Base-by-base conservation (phyloP, 192 early-diverging fungal species). In the Phlyctochytrium planicorne region DNA sequence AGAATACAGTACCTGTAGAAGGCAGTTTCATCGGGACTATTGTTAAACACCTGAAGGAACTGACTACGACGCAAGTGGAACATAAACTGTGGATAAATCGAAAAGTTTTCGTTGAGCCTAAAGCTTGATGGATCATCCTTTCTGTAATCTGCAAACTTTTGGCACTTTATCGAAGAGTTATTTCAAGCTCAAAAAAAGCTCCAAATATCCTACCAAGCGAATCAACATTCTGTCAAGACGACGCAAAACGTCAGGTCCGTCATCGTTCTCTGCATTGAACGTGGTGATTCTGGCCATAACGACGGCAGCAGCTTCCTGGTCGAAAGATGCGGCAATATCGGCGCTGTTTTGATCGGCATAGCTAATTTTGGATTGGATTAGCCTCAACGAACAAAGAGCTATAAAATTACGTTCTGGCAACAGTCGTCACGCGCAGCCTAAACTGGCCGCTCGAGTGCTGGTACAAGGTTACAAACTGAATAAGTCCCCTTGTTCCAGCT, bases 71-170 rank as follows among this genome's bases (percentile, higher is more conserved):
- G 88, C 67, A 99, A 78, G 63, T 99, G 94, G 88, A 97, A 99
- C 97, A 99, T 99, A 66, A 99, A 99, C 77, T 98, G 96, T 55
- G 97, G 97, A 77, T 99, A 99, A 69, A 98, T 95, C 0, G 95
- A 94, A 71, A 99, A 99, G 78, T 93, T 96, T 57, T 91, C 89
- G 0, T 87, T 77, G 59, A 99, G 83, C 6, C 91, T 87, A 87
- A 99, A 99, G 47, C 89, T 91, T 14, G 85, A 80, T 25, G 94
- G 93, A 60, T 99, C 97, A 56, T 98, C 97, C 69, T 97, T 94
- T 12, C 93, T 82, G 83, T 92, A 99, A 60, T 95, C 93, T 20
- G 92, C 97, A 77, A 97, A 97, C 69, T 91, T 90, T 76, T 97
- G 95, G 81, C 97, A 99, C 75, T 84, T 53, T 25, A 59, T 2